Base-by-base conservation (phyloP, 345 rosid species). In the Euphorbia lathyris region DNA sequence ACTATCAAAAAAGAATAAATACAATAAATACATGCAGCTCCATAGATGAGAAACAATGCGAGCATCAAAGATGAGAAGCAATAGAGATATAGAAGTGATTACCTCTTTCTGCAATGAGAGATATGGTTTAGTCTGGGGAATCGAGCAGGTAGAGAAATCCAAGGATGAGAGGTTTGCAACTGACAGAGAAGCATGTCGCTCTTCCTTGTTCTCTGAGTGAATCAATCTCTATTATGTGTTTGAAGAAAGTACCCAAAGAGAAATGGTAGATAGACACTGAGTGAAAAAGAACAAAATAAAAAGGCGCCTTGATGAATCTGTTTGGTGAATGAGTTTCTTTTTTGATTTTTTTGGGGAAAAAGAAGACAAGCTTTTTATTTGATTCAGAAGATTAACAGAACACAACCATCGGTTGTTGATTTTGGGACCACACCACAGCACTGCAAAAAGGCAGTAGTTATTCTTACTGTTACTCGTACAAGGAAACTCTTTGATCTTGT, bases 161-260 rank as follows among this genome's bases (percentile, higher is more conserved):
- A 64, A 13, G 63, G 64, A 10, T 13, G 56, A 42, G 22, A 43
- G 34, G 29, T n/a, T 47, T 56, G 59, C 58, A 64, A 27, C 63
- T 64, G 75, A 45, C 23, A 20, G 1, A 55, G 56, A 64, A 56
- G 23, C 75, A 72, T 72, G 17, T 55, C 59, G 42, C 19, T 40
- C 16, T 16, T n/a, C 19, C 7, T 38, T 11, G 57, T 20, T 40
- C n/a, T 57, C 2, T 32, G 11, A 13, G 5, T 51, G 34, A 47
- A 10, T 9, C 47, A n/a, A n/a, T n/a, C n/a, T n/a, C n/a, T n/a
- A n/a, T n/a, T 56, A 52, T 22, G 53, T 40, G 74, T 63, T 71
- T 19, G 63, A 71, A 5, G 68, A 71, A 71, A 52, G 34, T 52
- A 27, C 55, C 5, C 26, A 51, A 14, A 22, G 36, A 63, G 11